phyloP scores from a whole-genome alignment of 192 early-diverging fungal species.

The Rhizophagus prolifer region DNA sequence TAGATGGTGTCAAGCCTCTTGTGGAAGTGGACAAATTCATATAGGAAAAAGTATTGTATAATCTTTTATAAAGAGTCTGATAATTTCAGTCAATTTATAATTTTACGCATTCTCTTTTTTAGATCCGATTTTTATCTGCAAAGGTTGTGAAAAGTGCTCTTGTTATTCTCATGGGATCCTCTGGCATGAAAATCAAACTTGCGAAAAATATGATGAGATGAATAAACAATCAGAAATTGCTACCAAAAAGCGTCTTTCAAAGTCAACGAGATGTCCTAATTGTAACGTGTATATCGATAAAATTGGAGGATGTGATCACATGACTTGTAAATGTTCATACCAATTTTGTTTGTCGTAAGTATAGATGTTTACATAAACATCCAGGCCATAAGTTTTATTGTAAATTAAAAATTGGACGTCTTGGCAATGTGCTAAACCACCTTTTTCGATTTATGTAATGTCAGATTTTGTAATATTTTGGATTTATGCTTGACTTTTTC shows the following conservation, averaged over 20 bases:
- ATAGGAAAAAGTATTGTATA: not conserved
- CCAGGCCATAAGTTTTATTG: no score
- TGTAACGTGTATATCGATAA: not conserved
- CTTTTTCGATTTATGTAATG: no score
- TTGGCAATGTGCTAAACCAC: no score
- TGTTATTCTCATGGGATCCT: constrained; percentile 10
- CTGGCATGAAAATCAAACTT: constrained; percentile 18
- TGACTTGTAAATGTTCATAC: constrained; percentile 13
- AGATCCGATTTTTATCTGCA: constrained; percentile 5
- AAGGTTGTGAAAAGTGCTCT: not conserved
- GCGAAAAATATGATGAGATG: not conserved
- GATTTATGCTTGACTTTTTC: no score
- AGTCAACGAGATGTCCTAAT: not conserved
- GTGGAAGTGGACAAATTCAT: constrained; percentile 6
- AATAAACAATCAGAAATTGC: constrained; percentile 8
- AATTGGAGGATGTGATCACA: constrained; percentile 14
- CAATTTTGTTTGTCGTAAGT: constrained; percentile 24
- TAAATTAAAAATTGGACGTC: no score
- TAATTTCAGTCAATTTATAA: not conserved
- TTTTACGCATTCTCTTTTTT: not conserved
- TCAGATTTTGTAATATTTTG: no score
- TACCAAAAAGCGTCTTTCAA: not conserved
- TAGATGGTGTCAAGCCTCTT: not conserved
- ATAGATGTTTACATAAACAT: not conserved
- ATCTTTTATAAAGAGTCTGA: not conserved